Evolutionary conservation across 2,329 filamentous ascomycete genomes (phyloP).

Genomic region (Calonectria hawksworthii): DNA sequence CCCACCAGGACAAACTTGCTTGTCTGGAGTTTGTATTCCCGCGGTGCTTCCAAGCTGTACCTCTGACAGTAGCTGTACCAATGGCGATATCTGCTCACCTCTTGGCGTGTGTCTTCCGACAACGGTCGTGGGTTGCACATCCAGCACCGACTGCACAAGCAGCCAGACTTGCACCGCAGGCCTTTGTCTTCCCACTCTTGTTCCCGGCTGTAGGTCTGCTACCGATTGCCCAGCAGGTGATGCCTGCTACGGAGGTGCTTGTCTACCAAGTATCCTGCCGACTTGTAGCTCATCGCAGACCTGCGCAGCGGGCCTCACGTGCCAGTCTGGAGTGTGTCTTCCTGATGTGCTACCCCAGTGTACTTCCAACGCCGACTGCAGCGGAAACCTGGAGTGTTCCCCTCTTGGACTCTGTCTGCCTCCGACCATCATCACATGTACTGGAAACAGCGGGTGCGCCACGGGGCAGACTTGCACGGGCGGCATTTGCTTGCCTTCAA

Average conservation of each 20-base stretch:
- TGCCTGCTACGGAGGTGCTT: neutral
- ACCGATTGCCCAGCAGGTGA: neutral
- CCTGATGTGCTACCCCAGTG: neutral
- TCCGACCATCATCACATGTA: neutral
- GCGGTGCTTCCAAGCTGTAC: neutral
- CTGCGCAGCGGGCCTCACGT: neutral
- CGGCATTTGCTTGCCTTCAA: neutral
- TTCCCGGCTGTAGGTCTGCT: neutral
- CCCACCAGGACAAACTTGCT: neutral
- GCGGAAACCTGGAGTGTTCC: neutral
- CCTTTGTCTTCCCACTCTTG: neutral
- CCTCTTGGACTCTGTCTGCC: conserved; percentile 8
- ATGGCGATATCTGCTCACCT: neutral
- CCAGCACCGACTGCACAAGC: neutral
- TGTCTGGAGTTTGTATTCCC: neutral
- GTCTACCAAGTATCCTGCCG: neutral
- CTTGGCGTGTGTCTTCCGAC: conserved; percentile 3
- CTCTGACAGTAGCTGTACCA: neutral
- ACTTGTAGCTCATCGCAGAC: neutral
- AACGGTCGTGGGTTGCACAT: neutral
- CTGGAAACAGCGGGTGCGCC: neutral
- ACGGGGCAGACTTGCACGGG: neutral
- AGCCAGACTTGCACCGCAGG: neutral
- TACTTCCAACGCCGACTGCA: neutral
- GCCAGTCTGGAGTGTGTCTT: neutral